Conservation (phyloP, 495 filamentous ascomycete species). For the Lasiosphaeris hirsuta region DNA sequence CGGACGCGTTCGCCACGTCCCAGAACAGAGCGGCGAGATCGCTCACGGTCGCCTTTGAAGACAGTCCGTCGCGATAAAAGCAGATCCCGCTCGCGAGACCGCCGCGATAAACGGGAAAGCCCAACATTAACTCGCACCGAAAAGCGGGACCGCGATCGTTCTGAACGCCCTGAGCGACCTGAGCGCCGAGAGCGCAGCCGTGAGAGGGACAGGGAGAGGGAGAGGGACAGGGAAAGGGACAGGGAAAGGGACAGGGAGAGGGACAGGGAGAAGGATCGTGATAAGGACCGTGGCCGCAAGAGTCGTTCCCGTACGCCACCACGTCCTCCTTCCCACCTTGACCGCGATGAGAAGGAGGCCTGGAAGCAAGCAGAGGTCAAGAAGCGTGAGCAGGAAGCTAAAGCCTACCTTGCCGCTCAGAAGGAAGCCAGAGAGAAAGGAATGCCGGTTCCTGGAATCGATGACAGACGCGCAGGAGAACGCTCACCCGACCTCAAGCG, state of each 20-base stretch:
- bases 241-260: conserved; percentile 9
- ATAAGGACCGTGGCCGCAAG: conserved; percentile 28
- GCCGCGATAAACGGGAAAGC: conserved; percentile 16
- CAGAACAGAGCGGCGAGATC: conserved; percentile 27
- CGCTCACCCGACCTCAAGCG: conserved; percentile 47
- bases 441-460: conserved; percentile 44
- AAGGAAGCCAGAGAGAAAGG: conserved; percentile 52
- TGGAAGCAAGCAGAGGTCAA: conserved; percentile 54
- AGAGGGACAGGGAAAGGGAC: conserved; percentile 16
- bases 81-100: conserved; percentile 23
- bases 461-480: conserved; percentile 42
- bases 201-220: conserved; percentile 21
- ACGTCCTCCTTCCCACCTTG: conserved; percentile 29
- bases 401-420: conserved; percentile 52
- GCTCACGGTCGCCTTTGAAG: conserved; percentile 26
- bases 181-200: conserved; percentile 26
- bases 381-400: conserved; percentile 57
- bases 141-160: conserved; percentile 29
- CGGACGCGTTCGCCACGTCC: conserved; percentile 29
- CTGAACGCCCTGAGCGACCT: conserved; percentile 25
- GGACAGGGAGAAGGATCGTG: conserved; percentile 16
- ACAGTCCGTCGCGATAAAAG: conserved; percentile 23
- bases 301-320: conserved; percentile 40
- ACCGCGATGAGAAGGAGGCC: conserved; percentile 36
- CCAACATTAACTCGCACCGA: too few relatives aligned